Evolutionary conservation across 306 rosid species (phyloP), one percentile per base, ranked within the genome.

Genomic region (Oxytropis ochrocephala): DNA sequence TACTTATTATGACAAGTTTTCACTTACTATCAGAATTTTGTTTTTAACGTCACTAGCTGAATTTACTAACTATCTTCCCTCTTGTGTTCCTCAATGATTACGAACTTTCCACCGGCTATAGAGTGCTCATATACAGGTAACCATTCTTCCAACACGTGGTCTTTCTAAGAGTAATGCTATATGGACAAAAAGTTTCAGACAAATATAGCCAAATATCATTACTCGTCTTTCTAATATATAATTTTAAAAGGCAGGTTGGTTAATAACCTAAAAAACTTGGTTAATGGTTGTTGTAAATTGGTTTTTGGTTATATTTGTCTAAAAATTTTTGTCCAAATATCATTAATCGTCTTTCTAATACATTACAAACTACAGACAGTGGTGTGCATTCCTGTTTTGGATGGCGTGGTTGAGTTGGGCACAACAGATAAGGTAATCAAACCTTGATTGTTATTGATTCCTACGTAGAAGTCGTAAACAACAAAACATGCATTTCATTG

Each of bases 61-160:
- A 36, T 24, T 51, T 65, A 67, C 85, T 78, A 67, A 81, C 75
- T 27, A 12, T 9, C 27, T 75, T 64, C 12, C 39, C 27, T 70
- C 0, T 68, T 30, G 29, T 64, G 29, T 64, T 62, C 62, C 27
- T 7, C 38, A 11, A 75, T 71, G 41, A 44, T 54, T 38, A 14
- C 72, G 36, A 74, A 50, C 0, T 30, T 46, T 27, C 55, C 50
- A 39, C 33, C 32, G 4, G 24, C 24, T 79, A 94, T 79, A 94
- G 99, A 94, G 99, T 81, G 99, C 97, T 81, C 81, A 79, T 9
- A 75, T 94, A 61, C 97, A 91, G 97, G 97, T 90, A 80, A 69
- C 33, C 30, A 13, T 11, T 16, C 64, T 63, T 47, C 50, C 13
- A 7, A n/a, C 30, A 5, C 2, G 6, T 68, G 5, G 2, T n/a